A percentile compares a stretch with the other conserved stretches of the same genome.
These are phyloP conservation scores for Penicillium verrucosum DNA, from an alignment of 2,329 filamentous ascomycete species.

Conservation along the genomic window DNA sequence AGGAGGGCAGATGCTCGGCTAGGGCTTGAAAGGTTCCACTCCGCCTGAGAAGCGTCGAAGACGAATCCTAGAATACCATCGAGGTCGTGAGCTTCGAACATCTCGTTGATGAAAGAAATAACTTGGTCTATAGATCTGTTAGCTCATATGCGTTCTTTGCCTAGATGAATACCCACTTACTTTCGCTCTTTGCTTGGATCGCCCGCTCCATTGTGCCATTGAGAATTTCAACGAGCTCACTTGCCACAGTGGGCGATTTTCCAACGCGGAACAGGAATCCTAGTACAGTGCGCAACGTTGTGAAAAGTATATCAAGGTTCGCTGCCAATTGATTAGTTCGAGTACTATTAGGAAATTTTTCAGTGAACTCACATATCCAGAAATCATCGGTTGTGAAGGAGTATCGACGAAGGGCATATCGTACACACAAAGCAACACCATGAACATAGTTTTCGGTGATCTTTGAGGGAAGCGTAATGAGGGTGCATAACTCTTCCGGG, in stretches of 20 bases:
- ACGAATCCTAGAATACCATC: constrained; percentile 26
- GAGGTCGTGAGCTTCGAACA: constrained; percentile 27
- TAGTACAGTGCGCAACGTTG: constrained; percentile 27
- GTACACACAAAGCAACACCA: constrained; percentile 40
- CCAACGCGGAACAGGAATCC: constrained; percentile 26
- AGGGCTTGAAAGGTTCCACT: constrained; percentile 27
- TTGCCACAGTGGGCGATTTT: constrained; percentile 36
- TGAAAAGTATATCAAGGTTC: constrained; percentile 26
- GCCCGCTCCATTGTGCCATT: constrained; percentile 36
- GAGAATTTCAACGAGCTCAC: constrained; percentile 37
- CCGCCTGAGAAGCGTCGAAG: constrained; percentile 26
- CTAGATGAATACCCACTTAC: constrained; percentile 17
- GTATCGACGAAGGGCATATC: constrained; percentile 38
- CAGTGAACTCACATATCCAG: constrained; percentile 32
- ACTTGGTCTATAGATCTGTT: constrained; percentile 19
- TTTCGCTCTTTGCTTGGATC: constrained; percentile 28
- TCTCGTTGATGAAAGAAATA: constrained; percentile 17
- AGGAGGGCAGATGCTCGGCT: constrained; percentile 37
- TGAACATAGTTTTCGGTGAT: constrained; percentile 40
- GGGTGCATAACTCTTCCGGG: constrained; percentile 25
- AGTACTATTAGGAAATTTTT: too few species aligned
- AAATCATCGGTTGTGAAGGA: constrained; percentile 32
- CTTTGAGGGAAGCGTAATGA: constrained; percentile 21
- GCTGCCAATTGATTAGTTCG: constrained; percentile 23
- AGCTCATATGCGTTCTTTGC: background rate